Percentiles rank a stretch among this genome's conserved stretches.
Conservation (phyloP, 108 stramenopile genomes). For the Epithemia pelagica region DNA sequence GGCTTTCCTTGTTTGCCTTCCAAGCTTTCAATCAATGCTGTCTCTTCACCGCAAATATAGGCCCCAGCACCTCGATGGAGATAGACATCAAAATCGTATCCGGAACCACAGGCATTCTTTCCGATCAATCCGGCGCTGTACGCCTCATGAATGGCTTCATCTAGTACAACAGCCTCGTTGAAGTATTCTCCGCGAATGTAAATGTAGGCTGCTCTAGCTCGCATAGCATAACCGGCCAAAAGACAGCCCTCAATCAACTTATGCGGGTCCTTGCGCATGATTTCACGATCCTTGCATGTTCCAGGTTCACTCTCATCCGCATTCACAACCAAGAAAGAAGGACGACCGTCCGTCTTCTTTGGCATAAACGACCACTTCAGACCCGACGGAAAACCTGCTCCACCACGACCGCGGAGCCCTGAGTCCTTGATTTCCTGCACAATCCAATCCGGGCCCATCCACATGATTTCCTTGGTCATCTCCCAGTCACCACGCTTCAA, state of each 20-base stretch:
- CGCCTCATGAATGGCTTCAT: slow-evolving; percentile 99
- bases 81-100: slow-evolving; percentile 99
- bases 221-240: slow-evolving; percentile 98
- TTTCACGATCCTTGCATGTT: slow-evolving; percentile 99
- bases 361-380: slow-evolving; percentile 99
- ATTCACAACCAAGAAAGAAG: slow-evolving; percentile 97
- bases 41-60: slow-evolving; percentile 99
- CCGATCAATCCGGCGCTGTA: slow-evolving; percentile 93
- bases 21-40: slow-evolving; percentile 96
- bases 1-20: slow-evolving; percentile 97
- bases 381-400: slow-evolving; percentile 97
- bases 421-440: slow-evolving; percentile 99
- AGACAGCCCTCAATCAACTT: slow-evolving; percentile 99
- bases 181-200: slow-evolving; percentile 99
- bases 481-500: slow-evolving; percentile 91
- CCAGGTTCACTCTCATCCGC: slow-evolving; percentile 99
- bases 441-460: slow-evolving; percentile 99
- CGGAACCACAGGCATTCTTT: slow-evolving; percentile 95
- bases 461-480: slow-evolving; percentile 97
- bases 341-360: slow-evolving; percentile 97
- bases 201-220: slow-evolving; percentile 98
- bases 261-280: slow-evolving; percentile 99
- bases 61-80: slow-evolving; percentile 99
- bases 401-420: slow-evolving; percentile 97
- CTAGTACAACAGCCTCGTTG: slow-evolving; percentile 98